phyloP scores from a whole-genome alignment of 208 protist species.

The Balamuthia mandrillaris region DNA sequence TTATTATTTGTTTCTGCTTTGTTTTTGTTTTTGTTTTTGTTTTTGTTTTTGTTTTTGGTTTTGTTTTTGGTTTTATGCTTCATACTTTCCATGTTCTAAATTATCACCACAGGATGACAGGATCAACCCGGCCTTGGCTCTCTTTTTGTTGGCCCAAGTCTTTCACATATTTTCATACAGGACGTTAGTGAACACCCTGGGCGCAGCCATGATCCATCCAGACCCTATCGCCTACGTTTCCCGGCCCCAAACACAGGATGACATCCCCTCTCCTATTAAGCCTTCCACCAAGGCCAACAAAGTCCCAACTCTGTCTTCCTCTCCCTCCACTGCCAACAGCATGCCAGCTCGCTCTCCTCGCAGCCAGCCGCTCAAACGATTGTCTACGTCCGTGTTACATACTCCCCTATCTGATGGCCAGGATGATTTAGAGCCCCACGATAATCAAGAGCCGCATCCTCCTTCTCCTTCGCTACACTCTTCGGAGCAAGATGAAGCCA shows the following conservation, averaged over 20 bases:
- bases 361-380: too few relatives aligned
- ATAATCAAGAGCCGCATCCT: background rate
- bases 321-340: too few relatives aligned
- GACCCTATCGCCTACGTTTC: background rate
- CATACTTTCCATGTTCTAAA: background rate
- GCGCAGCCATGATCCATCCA: constrained; percentile 36
- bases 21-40: background rate
- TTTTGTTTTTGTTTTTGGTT: background rate
- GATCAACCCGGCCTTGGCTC: constrained; percentile 28
- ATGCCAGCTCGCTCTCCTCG: too few relatives aligned
- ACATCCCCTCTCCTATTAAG: too few relatives aligned
- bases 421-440: too few relatives aligned
- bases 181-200: constrained; percentile 45
- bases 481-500: background rate
- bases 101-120: constrained; percentile 15
- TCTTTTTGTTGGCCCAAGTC: constrained; percentile 61
- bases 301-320: too few relatives aligned
- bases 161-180: constrained; percentile 61
- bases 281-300: too few relatives aligned
- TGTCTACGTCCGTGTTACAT: too few relatives aligned
- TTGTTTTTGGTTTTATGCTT: constrained; percentile 32
- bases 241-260: too few relatives aligned
- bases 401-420: too few relatives aligned
- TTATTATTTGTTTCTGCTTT: background rate
- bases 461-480: background rate